phyloP scores from a whole-genome alignment of 805 yeast species.

The Teunomyces barrocoloradensis region DNA sequence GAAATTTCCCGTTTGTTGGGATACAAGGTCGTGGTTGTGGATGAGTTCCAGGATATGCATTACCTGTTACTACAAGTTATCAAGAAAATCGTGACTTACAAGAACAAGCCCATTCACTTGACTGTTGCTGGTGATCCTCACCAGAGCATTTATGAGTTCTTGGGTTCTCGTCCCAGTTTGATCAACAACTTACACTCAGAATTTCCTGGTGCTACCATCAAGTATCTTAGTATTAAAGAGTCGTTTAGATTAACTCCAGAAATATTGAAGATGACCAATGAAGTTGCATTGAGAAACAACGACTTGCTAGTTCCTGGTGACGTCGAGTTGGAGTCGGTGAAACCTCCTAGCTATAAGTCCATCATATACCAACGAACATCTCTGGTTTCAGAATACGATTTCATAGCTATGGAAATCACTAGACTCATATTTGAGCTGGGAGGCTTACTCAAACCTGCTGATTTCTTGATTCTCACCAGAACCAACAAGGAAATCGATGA shows the following conservation, averaged over 20 bases:
- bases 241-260: conserved; percentile 65
- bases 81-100: conserved; percentile 30
- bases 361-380: conserved; percentile 15
- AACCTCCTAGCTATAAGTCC: conserved; percentile 22
- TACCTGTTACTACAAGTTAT: conserved; percentile 48
- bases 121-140: conserved; percentile 70
- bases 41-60: conserved; percentile 74
- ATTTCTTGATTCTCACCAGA: conserved; percentile 53
- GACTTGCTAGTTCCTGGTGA: conserved; percentile 4
- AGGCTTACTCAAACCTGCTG: conserved; percentile 41
- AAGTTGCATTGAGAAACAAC: conserved; percentile 13
- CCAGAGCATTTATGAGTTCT: conserved; percentile 67
- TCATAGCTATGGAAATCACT: conserved; percentile 44
- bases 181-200: conserved; percentile 22
- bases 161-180: conserved; percentile 48
- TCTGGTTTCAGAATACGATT: conserved; percentile 38
- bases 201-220: conserved; percentile 19
- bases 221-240: conserved; percentile 41
- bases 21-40: conserved; percentile 50
- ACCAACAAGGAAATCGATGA: conserved; percentile 49
- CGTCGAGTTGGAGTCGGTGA: conserved; percentile 10
- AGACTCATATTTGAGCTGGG: conserved; percentile 40
- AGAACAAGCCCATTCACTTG: conserved; percentile 37
- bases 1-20: conserved; percentile 21
- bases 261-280: conserved; percentile 44